Conservation (phyloP, 306 rosid species). For the Quillaja saponaria region DNA sequence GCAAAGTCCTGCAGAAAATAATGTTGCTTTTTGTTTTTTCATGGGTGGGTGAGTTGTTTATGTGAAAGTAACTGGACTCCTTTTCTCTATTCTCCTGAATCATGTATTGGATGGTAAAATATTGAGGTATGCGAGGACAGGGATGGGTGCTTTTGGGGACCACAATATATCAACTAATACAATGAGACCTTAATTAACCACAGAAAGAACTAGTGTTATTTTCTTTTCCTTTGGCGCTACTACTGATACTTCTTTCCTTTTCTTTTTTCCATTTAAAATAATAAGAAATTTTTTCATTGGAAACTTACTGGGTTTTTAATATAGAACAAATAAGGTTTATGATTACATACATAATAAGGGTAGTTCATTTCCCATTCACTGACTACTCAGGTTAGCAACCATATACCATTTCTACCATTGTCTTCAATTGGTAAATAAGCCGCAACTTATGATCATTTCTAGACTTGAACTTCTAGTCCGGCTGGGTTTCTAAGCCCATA, state of each 20-base stretch:
- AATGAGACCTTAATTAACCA: conserved; percentile 3
- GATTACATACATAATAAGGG: too few species aligned
- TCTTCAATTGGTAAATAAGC: too few species aligned
- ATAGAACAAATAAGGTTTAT: too few species aligned
- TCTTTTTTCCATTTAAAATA: not conserved
- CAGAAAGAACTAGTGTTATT: conserved; percentile 9
- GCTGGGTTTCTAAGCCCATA: too few species aligned
- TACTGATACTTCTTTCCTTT: not conserved
- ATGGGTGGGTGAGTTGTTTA: conserved; percentile 25
- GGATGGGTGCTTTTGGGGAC: conserved; percentile 24
- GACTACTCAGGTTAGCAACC: too few species aligned
- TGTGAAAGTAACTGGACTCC: conserved; percentile 33
- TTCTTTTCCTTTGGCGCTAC: not conserved
- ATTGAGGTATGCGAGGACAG: conserved; percentile 28
- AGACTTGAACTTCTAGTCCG: too few species aligned
- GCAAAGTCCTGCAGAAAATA: conserved; percentile 40
- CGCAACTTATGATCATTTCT: too few species aligned
- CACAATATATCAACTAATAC: not conserved
- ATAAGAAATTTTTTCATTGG: too few species aligned
- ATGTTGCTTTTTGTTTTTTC: conserved; percentile 40
- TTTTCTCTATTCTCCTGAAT: conserved; percentile 35
- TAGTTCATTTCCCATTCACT: too few species aligned
- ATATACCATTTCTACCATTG: too few species aligned
- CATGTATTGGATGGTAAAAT: conserved; percentile 49
- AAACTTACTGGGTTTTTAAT: too few species aligned